phyloP scores from a whole-genome alignment of 495 filamentous ascomycete genomes.

The Opeltia flavorubescens region DNA sequence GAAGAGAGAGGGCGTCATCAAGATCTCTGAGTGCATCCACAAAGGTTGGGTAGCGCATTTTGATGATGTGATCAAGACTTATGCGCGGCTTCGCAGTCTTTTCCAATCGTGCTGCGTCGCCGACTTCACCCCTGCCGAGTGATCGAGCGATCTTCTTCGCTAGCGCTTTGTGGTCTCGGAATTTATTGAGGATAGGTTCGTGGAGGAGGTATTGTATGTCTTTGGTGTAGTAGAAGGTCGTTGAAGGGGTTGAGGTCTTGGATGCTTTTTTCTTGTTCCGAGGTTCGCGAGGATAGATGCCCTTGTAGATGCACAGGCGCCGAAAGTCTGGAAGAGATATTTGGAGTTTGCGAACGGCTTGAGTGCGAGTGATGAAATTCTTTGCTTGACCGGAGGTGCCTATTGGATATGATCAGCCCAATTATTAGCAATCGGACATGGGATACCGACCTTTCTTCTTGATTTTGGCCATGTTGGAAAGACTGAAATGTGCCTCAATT shows the following conservation, averaged over 20 bases:
- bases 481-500: background rate
- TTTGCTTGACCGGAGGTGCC: slow-evolving; percentile 85
- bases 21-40: slow-evolving; percentile 87
- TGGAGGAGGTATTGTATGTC: slow-evolving; percentile 97
- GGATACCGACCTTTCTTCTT: slow-evolving; percentile 71
- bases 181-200: slow-evolving; percentile 88
- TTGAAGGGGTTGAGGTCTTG: slow-evolving; percentile 75
- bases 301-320: slow-evolving; percentile 97
- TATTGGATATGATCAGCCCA: slow-evolving; percentile 20
- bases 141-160: slow-evolving; percentile 93
- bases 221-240: slow-evolving; percentile 98
- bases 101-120: slow-evolving; percentile 71
- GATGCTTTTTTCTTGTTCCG: slow-evolving; percentile 92
- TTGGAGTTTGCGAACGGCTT: slow-evolving; percentile 94
- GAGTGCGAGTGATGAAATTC: slow-evolving; percentile 95
- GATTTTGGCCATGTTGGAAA: slow-evolving; percentile 53
- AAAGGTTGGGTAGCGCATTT: slow-evolving; percentile 96
- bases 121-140: slow-evolving; percentile 78
- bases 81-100: slow-evolving; percentile 73
- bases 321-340: slow-evolving; percentile 94
- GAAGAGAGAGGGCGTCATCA: slow-evolving; percentile 90
- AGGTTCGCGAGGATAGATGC: slow-evolving; percentile 94
- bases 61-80: slow-evolving; percentile 88
- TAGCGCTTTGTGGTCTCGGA: slow-evolving; percentile 89
- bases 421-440: background rate